phyloP scores from a whole-genome alignment of 2,329 filamentous ascomycete species.

The Coleophoma cylindrospora region DNA sequence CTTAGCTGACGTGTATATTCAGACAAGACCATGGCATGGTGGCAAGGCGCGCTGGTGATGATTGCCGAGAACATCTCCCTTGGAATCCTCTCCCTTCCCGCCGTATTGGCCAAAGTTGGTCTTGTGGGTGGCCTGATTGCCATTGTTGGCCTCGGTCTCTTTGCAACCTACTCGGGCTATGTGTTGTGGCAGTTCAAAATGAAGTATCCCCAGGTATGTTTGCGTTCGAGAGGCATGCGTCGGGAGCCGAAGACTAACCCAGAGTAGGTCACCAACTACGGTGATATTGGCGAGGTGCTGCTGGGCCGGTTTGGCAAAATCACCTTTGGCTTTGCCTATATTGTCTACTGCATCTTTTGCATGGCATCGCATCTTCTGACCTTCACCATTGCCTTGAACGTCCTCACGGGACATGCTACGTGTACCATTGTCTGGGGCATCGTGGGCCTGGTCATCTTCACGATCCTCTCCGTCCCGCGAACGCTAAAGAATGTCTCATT shows the following conservation, averaged over 20 bases:
- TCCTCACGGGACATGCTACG: constrained; percentile 44
- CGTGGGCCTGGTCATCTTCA: constrained; percentile 44
- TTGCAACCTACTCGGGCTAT: constrained; percentile 57
- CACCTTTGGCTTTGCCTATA: constrained; percentile 42
- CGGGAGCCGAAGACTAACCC: not conserved
- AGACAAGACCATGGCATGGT: constrained; percentile 32
- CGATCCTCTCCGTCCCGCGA: constrained; percentile 45
- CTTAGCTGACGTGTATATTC: not conserved
- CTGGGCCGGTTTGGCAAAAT: constrained; percentile 42
- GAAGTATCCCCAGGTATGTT: constrained; percentile 40
- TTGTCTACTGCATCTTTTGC: constrained; percentile 53
- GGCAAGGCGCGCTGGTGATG: constrained; percentile 35
- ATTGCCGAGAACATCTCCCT: constrained; percentile 24
- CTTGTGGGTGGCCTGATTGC: constrained; percentile 34
- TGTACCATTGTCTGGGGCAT: constrained; percentile 52
- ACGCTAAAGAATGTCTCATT: constrained; percentile 51
- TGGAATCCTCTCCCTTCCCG: constrained; percentile 20
- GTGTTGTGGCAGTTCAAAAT: constrained; percentile 56
- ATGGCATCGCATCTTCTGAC: constrained; percentile 56
- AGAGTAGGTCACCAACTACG: constrained; percentile 34
- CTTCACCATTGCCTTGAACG: constrained; percentile 54
- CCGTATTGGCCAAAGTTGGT: constrained; percentile 11
- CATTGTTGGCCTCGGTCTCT: constrained; percentile 44
- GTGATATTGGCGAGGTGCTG: constrained; percentile 51
- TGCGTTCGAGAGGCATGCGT: constrained; percentile 8